These are phyloP conservation scores for Amborella trichopoda DNA, from an alignment of 164 flowering plant species.

Conservation along the genomic window DNA sequence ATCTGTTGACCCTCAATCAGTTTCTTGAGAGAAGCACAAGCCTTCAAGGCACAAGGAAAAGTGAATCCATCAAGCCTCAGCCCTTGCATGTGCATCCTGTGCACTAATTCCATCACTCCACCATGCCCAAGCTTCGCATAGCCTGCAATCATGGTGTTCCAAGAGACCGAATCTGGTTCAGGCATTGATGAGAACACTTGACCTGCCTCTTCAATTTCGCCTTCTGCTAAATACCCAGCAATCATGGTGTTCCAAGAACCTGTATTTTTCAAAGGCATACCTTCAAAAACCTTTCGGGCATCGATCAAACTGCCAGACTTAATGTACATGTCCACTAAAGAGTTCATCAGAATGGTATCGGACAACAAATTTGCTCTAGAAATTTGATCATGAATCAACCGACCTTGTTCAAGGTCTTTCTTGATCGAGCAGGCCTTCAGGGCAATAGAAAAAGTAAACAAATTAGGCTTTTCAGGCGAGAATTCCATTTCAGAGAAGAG, in stretches of 20 bases:
- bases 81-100: constrained; percentile 12
- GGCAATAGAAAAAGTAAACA: constrained; percentile 14
- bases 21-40: constrained; percentile 9
- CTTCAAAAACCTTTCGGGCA: constrained; percentile 16
- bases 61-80: constrained; percentile 17
- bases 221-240: constrained; percentile 16
- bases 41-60: constrained; percentile 16
- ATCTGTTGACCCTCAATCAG: constrained; percentile 14
- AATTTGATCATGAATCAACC: constrained; percentile 10
- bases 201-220: constrained; percentile 16
- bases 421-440: constrained; percentile 16
- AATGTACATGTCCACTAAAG: constrained; percentile 21
- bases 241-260: constrained; percentile 21
- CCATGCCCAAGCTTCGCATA: constrained; percentile 4
- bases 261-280: not conserved
- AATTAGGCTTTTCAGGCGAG: constrained; percentile 11
- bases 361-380: constrained; percentile 1
- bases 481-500: constrained; percentile 9
- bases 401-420: constrained; percentile 15
- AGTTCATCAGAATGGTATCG: constrained; percentile 19
- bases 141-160: constrained; percentile 22
- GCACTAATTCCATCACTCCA: constrained; percentile 8
- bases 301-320: constrained; percentile 15
- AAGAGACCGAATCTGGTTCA: constrained; percentile 13
- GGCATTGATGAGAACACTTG: constrained; percentile 16